A percentile compares a stretch with the other conserved stretches of the same genome.
Conservation (phyloP, 139 green algal species). For the Volvox africanus region DNA sequence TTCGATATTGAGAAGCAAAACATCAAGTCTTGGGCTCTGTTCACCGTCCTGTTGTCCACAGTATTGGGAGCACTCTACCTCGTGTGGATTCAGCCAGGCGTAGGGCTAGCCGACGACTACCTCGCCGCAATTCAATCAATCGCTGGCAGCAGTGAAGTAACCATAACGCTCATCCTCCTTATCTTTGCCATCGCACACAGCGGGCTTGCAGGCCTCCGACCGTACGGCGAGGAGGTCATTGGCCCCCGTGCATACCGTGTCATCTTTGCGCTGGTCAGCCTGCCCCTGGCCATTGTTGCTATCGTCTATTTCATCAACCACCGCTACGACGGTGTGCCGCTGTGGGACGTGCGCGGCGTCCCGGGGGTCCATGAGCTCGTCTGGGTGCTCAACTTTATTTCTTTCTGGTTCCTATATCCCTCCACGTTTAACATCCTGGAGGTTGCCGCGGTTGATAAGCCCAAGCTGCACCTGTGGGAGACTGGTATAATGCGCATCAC, state of each 20-base stretch:
- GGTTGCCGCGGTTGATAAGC: slow-evolving; percentile 95
- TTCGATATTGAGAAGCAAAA: slow-evolving; percentile 88
- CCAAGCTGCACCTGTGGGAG: slow-evolving; percentile 98
- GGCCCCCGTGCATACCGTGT: slow-evolving; percentile 93
- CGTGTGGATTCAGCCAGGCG: slow-evolving; percentile 85
- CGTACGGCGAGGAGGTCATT: slow-evolving; percentile 81
- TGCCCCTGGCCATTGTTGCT: slow-evolving; percentile 90
- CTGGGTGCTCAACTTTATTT: slow-evolving; percentile 94
- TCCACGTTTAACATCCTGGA: slow-evolving; percentile 99
- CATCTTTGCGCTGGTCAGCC: slow-evolving; percentile 88
- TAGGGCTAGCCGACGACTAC: slow-evolving; percentile 82
- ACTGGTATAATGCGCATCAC: slow-evolving; percentile 96
- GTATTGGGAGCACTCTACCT: slow-evolving; percentile 88
- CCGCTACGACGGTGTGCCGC: slow-evolving; percentile 77
- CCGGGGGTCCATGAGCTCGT: slow-evolving; percentile 86
- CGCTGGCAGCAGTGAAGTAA: slow-evolving; percentile 71
- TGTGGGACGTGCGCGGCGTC: slow-evolving; percentile 90
- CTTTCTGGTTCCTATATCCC: slow-evolving; percentile 99
- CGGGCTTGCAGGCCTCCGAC: slow-evolving; percentile 88
- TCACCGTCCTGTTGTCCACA: slow-evolving; percentile 80
- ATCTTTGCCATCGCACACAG: slow-evolving; percentile 93
- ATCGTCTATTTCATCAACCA: slow-evolving; percentile 99
- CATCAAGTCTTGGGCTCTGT: slow-evolving; percentile 83
- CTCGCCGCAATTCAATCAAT: slow-evolving; percentile 67
- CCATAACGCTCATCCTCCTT: slow-evolving; percentile 87